Evolutionary conservation across 441 rosid genomes (phyloP), one percentile per base, ranked within the genome.

Genomic region (Gossypium davidsonii): DNA sequence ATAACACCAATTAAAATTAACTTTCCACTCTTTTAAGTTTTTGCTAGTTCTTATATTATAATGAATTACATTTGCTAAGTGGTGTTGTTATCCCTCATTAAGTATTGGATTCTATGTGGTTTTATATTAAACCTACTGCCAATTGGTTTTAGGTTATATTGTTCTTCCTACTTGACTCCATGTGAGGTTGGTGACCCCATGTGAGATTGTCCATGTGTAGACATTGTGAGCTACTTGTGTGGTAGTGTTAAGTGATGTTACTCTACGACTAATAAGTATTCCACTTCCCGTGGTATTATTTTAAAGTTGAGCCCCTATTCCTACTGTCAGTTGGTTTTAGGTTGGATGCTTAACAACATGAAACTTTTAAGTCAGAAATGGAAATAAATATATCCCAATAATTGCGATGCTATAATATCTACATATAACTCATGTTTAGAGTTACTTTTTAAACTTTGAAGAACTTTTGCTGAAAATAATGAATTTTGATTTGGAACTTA

Each of bases 391-490:
- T 17, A 31, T 48, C 48, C 37, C 46, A 31, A 28, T 51, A 31
- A 11, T 70, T 49, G 46, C 14, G 17, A 70, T 55, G 28, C 72
- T 68, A 52, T 18, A 11, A 20, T 55, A 53, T 52, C 20, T 53
- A 11, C 28, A 55, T 34, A 55, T 14, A 34, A 55, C 46, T 1
- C 26, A 15, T 28, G 39, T 6, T 48, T 23, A 69, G 53, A 52
- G 60, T 52, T 31, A 68, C 42, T 31, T 56, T 66, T 34, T 39
- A 37, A 18, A 70, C 34, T 70, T 69, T 9, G 57, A 34, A 68
- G 72, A 26, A 55, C 23, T 7, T 11, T 53, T 39, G 17, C 51
- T 1, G 62, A 69, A 70, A 5, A 21, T 14, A 70, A 39, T 53
- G 9, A 20, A 70, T 39, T 37, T 3, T 39, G 10, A 20, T 70